Percentiles rank a stretch among this genome's conserved stretches.
phyloP scores from a whole-genome alignment of 805 yeast species.

The Lipomyces anomalus region DNA sequence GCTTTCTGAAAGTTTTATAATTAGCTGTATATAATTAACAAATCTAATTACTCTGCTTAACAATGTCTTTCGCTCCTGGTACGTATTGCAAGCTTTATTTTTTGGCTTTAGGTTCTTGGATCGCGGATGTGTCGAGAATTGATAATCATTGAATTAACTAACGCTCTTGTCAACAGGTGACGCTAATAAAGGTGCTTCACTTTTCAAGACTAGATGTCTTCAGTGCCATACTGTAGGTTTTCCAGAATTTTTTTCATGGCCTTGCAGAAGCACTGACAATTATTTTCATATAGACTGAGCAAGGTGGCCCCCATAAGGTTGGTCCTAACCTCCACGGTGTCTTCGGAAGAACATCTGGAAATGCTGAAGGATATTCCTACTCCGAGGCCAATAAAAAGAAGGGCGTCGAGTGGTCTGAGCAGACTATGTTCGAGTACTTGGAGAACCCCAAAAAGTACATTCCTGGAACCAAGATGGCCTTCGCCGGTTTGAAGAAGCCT shows the following conservation, averaged over 20 bases:
- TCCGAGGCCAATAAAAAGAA: slow-evolving; percentile 98
- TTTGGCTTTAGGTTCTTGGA: not conserved
- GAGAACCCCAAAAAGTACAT: slow-evolving; percentile 99
- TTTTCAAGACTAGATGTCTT: slow-evolving; percentile 97
- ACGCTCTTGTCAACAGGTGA: slow-evolving; percentile 40
- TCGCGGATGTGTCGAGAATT: not conserved
- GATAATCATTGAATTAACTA: not conserved
- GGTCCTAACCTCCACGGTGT: slow-evolving; percentile 98
- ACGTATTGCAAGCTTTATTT: slow-evolving; percentile 1
- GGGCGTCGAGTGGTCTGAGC: slow-evolving; percentile 82
- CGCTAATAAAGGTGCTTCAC: slow-evolving; percentile 92
- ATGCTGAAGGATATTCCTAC: slow-evolving; percentile 88
- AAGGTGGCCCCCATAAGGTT: slow-evolving; percentile 96
- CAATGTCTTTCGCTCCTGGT: slow-evolving; percentile 24
- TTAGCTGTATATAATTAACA: no score
- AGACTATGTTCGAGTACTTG: slow-evolving; percentile 89
- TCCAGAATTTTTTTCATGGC: no score
- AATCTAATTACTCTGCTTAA: not conserved
- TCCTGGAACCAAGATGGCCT: slow-evolving; percentile 99
- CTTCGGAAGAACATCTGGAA: slow-evolving; percentile 87
- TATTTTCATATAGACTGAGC: slow-evolving; percentile 41
- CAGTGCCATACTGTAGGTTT: slow-evolving; percentile 89
- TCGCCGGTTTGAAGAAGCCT: slow-evolving; percentile 98
- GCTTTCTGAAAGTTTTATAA: no score
- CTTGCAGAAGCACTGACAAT: not conserved